These are phyloP conservation scores for Ricinus communis DNA, from an alignment of 345 rosid species.

Conservation along the genomic window DNA sequence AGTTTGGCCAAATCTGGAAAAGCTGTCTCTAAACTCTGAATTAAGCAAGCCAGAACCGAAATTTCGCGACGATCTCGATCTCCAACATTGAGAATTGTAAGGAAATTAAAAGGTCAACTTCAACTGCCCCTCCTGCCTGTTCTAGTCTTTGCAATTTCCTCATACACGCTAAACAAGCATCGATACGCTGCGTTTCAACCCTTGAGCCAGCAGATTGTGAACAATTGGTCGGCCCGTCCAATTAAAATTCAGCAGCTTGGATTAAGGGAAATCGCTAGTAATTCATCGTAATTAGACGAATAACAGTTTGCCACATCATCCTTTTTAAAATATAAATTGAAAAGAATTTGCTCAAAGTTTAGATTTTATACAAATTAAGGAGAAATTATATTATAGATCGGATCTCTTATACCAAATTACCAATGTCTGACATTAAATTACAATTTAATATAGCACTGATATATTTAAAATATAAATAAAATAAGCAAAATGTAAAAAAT, in stretches of 20 bases:
- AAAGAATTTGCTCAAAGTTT: no score
- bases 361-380: no score
- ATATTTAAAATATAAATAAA: no score
- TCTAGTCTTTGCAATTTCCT: neutral
- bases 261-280: neutral
- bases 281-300: neutral
- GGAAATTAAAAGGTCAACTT: constrained; percentile 16
- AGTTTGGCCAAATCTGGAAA: neutral
- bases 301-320: neutral
- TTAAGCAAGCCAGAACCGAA: neutral
- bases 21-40: neutral
- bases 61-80: neutral
- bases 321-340: no score
- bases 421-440: no score
- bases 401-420: no score
- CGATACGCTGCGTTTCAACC: neutral
- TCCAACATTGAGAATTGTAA: no score
- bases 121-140: neutral
- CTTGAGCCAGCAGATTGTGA: neutral
- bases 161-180: neutral
- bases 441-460: no score
- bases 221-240: neutral
- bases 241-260: no score
- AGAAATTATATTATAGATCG: no score
- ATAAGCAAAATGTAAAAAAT: no score